These are phyloP conservation scores for Cajanus cajan DNA, from an alignment of 306 rosid genomes.

Conservation along the genomic window DNA sequence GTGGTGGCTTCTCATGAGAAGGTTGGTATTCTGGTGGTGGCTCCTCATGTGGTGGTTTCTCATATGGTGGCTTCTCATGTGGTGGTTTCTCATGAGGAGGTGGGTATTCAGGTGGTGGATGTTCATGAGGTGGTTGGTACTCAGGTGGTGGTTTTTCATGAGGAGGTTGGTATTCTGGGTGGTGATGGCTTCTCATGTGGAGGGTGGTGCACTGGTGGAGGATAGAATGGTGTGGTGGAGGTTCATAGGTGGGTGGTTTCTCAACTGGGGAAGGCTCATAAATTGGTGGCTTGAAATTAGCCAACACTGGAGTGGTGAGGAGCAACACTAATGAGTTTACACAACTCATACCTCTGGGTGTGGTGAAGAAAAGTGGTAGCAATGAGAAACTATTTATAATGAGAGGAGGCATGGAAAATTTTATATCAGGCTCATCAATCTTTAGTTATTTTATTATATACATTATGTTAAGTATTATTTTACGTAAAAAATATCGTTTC, in stretches of 20 bases:
- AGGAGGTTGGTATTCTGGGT: background rate
- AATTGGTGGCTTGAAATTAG: background rate
- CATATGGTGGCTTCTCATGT: constrained; percentile 3
- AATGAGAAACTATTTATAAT: constrained; percentile 24
- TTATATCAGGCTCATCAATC: background rate
- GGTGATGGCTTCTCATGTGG: background rate
- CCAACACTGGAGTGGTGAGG: constrained; percentile 33
- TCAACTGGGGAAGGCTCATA: constrained; percentile 25
- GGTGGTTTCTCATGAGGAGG: constrained; percentile 1
- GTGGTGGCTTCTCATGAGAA: background rate
- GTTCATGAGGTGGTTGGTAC: background rate
- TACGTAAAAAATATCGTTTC: background rate
- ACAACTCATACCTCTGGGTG: constrained; percentile 13
- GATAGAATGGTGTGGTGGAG: too few relatives aligned
- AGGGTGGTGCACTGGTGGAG: background rate
- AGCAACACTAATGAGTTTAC: constrained; percentile 3
- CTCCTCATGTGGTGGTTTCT: background rate
- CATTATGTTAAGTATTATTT: background rate
- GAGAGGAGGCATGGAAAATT: background rate
- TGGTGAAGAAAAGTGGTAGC: background rate
- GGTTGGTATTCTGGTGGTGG: background rate
- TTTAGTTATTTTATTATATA: background rate
- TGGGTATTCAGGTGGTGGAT: background rate
- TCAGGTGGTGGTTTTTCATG: background rate
- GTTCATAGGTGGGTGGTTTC: background rate